Conservation (phyloP, 371 early-diverging fungal genomes). For the Rhizopus arrhizus region DNA sequence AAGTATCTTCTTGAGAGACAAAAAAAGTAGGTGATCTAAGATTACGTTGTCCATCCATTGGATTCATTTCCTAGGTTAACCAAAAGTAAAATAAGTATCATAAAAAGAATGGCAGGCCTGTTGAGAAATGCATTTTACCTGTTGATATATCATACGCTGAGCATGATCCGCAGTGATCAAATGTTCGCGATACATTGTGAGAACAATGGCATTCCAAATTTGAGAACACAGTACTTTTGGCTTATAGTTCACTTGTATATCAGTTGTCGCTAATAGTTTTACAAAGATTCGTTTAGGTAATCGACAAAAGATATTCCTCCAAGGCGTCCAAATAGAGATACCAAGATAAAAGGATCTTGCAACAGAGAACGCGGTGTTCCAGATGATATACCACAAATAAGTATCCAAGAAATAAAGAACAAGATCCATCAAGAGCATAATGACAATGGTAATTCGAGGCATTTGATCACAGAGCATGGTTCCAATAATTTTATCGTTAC, state of each 20-base stretch:
- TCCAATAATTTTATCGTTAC: constrained; percentile 56
- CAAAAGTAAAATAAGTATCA: background rate
- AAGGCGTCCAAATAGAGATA: constrained; percentile 86
- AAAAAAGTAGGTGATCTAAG: constrained; percentile 85
- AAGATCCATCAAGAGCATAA: constrained; percentile 80
- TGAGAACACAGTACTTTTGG: constrained; percentile 82
- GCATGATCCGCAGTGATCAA: constrained; percentile 79
- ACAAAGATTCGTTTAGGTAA: constrained; percentile 87
- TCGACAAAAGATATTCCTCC: constrained; percentile 84
- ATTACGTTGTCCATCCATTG: constrained; percentile 69
- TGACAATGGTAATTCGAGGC: constrained; percentile 71
- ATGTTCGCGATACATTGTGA: constrained; percentile 88
- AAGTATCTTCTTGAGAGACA: constrained; percentile 80
- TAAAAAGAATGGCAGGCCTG: background rate
- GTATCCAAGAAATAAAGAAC: constrained; percentile 88
- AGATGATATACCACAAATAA: constrained; percentile 91
- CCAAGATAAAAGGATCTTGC: constrained; percentile 81
- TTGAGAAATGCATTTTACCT: constrained; percentile 45
- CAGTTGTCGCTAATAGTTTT: constrained; percentile 74
- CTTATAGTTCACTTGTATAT: constrained; percentile 71
- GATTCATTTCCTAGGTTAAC: constrained; percentile 38
- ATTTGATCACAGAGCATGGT: constrained; percentile 65
- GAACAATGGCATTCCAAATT: constrained; percentile 88
- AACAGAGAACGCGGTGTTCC: constrained; percentile 82
- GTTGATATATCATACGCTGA: constrained; percentile 78